Evolutionary conservation across 2,329 filamentous ascomycete species (phyloP), one percentile per base, ranked within the genome.

Genomic region (Colletotrichum scovillei): DNA sequence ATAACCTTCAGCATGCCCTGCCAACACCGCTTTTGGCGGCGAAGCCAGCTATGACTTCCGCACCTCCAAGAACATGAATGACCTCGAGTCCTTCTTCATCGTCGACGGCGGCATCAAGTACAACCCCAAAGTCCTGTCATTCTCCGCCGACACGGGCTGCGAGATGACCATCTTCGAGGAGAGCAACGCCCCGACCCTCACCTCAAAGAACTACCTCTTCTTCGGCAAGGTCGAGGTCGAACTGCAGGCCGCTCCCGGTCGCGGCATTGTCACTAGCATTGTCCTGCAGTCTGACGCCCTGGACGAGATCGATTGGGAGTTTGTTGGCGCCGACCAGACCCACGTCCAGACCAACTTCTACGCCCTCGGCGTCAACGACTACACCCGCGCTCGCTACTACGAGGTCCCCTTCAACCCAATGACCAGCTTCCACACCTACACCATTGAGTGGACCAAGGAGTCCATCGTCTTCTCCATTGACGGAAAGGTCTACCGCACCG

Each of bases 401-500:
- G 77, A 81, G 30, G 83, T 91, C 58, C 66, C 77, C 57, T 81
- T 81, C 65, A 82, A 84, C 64, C 76, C 79, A 11, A 82, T 85
- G 58, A 69, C 80, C 63, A 78, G 77, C 30, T 88, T 86, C 77
- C 91, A 93, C 84, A 93, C 88, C 68, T 94, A 94, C 84, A 87
- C 88, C 19, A 82, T 94, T 65, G 89, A 93, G 83, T 94, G 92
- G 92, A 92, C 89, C 26, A 79, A 86, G 32, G 86, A 89, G 8
- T 79, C 83, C 42, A 84, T 92, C 73, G 83, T 86, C 72, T 94
- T 91, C 88, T 86, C 88, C 78, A 88, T 94, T 68, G 86, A 91
- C 77, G 86, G 85, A 71, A 76, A 75, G 5, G 77, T 82, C 28
- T 79, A 87, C 28, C 88, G 89, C 71, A 86, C 84, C 3, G 83